Conservation (phyloP, 768 basidiomycete species). For the Leccinum arenicola region DNA sequence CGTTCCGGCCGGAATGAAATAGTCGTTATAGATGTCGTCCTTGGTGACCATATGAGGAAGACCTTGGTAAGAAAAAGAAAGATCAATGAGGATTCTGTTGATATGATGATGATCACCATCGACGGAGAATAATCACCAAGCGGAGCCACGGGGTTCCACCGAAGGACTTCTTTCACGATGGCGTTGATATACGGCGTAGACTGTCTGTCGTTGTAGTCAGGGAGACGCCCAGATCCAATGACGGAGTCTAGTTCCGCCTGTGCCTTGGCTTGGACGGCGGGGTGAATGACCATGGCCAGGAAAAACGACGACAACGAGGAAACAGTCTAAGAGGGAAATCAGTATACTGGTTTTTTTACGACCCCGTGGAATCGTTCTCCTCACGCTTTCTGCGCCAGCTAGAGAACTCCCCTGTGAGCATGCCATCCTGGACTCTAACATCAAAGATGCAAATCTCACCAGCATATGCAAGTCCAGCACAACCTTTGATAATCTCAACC, state of each 20-base stretch:
- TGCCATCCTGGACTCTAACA: neutral
- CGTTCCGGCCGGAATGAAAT: slow-evolving; percentile 37
- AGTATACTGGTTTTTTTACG: neutral
- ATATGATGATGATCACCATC: slow-evolving; percentile 1
- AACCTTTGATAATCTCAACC: slow-evolving; percentile 38
- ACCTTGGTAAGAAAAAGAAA: slow-evolving; percentile 11
- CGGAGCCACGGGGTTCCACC: slow-evolving; percentile 34
- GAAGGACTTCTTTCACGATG: slow-evolving; percentile 31
- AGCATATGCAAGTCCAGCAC: slow-evolving; percentile 47
- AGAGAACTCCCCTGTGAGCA: slow-evolving; percentile 2
- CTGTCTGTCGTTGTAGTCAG: slow-evolving; percentile 30
- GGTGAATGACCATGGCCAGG: slow-evolving; percentile 30
- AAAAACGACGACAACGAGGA: slow-evolving; percentile 31
- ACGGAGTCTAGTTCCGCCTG: slow-evolving; percentile 28
- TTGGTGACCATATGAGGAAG: slow-evolving; percentile 34
- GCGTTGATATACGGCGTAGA: slow-evolving; percentile 28
- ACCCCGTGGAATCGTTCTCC: neutral
- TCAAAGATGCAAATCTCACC: slow-evolving; percentile 27
- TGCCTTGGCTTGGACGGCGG: slow-evolving; percentile 28
- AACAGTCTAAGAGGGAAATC: slow-evolving; percentile 21
- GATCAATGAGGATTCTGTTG: slow-evolving; percentile 7
- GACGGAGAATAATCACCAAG: slow-evolving; percentile 26
- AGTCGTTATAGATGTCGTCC: slow-evolving; percentile 31
- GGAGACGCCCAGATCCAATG: slow-evolving; percentile 28
- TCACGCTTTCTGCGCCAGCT: slow-evolving; percentile 42